Base-by-base conservation (phyloP, 2,329 filamentous ascomycete genomes). In the Curvularia sp. region DNA sequence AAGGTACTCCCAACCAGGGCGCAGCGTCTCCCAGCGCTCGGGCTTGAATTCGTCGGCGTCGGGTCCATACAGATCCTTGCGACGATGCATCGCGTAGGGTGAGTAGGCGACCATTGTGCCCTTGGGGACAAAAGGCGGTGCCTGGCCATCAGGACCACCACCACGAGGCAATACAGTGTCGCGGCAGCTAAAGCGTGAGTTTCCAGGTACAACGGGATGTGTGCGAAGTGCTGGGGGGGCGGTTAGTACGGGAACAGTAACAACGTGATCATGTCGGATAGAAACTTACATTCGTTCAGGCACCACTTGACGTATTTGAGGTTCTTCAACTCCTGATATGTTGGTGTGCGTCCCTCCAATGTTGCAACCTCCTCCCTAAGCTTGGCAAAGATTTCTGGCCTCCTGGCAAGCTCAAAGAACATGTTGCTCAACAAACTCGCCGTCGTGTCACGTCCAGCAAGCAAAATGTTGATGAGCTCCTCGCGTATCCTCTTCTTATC, bases 221-320 rank as follows among this genome's bases (percentile, higher is more conserved):
- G 85, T 70, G 10, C 84, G 83, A 5, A 87, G 79, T 2, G 83
- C 78, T 77, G 24, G 5, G 9, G 0, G 9, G 0, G 5, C 2
- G 2, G 28, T 67, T 50, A 67, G 55, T 30, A 35, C 26, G 4
- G 4, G 1, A 12, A 50, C 12, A 12, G 10, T 12, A 8, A 8
- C 1, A 2, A 41, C 8, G 24, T 20, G n/a, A 9, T 5, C 15
- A 15, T 9, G 15, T 3, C 35, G 35, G 13, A 13, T 0, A n/a
- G 10, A 58, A 24, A 70, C 74, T 68, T 75, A 86, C 85, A 82
- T 72, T 88, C 86, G 60, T 87, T 87, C 53, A 89, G 64, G 13
- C 85, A 81, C 72, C 81, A 84, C 69, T 85, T 85, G 13, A 89
- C 74, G 59, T 89, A 89, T 58, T 81, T 85, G 73, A 89, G 77